Evolutionary conservation across 805 yeast species (phyloP), one percentile per base, ranked within the genome.

Genomic region (Isabelozyma heimii): DNA sequence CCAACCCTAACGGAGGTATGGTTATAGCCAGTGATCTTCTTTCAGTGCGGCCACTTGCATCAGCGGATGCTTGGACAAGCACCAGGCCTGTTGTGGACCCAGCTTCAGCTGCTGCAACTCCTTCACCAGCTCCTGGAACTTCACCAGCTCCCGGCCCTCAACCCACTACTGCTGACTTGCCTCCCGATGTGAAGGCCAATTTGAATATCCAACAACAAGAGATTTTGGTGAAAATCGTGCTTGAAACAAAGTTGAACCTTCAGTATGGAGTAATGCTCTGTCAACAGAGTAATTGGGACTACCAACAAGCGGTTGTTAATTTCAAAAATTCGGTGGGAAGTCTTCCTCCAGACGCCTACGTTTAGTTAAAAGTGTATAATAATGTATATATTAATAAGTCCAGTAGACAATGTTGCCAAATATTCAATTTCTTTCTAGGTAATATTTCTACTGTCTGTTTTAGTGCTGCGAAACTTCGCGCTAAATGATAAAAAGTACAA

Each of bases 21-120:
- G 73, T 90, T n/a, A 83, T 94, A 28, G 97, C 96, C 13, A 86
- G 95, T 33, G 99, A 94, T 67, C 65, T 89, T 62, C 72, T 94
- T 46, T 75, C 83, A 13, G 68, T 94, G 3, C 82, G 96, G 53
- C 77, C 84, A 6, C 77, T 70, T 54, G 75, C 84, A 1, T 82
- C 80, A 4, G 56, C 68, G 20, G 73, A 78, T 26, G 78, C 89
- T 0, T 89, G 92, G 91, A 58, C 56, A 45, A 42, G 13, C 45
- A 28, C 47, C 41, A 9, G 43, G 26, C 17, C 39, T 17, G 12
- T 13, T 15, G 20, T 33, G 38, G 28, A 37, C 41, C 50, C 56
- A n/a, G 50, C 12, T 42, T 57, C 4, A 28, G 38, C 9, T 4
- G 45, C 54, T 14, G 50, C 54, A 9, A 46, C 60, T 15, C 56